Base-by-base conservation (phyloP, 495 filamentous ascomycete genomes). In the Xanthoparmelia taractica region DNA sequence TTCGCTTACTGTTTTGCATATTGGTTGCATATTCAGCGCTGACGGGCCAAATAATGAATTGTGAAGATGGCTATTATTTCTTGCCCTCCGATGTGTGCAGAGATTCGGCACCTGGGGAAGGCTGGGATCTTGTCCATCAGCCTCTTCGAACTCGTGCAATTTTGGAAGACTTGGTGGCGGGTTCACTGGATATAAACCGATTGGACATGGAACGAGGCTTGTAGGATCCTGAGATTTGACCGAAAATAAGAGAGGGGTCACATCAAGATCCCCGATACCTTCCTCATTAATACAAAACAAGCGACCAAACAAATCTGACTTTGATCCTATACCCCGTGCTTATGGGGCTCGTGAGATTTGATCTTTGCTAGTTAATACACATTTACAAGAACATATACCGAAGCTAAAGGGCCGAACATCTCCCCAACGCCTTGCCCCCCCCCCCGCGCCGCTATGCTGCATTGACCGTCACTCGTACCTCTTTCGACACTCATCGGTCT, bases 1-100 rank as follows among this genome's bases (percentile, higher is more conserved):
- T 34, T 63, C 60, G 60, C 33, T 63, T 63, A 45, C 23, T 61
- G 60, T 52, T 34, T 63, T 52, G 60, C 33, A 57, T 63, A 45
- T 33, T 61, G 38, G 23, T 41, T 47, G 52, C 60, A 63, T 63
- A 55, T 33, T 33, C 50, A 31, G 27, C 50, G 50, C 50, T 54
- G 50, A 54, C 50, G 25, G 48, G 25, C 48, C 12, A 52, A 52
- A 3, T n/a, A n/a, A n/a, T n/a, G n/a, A n/a, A n/a, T n/a, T n/a
- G n/a, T 31, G 27, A 52, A 52, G 18, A 12, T 52, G 48, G 48
- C 0, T 52, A 52, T 48, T n/a, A n/a, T n/a, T n/a, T 48, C 2
- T 8, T 48, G 45, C 45, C 45, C 15, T 23, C 10, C 23, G 23
- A 36, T 5, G 34, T 36, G 5, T 5, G 34, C 34, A 36, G 34